A percentile compares a stretch with the other conserved stretches of the same genome.
phyloP scores from a whole-genome alignment of 371 early-diverging fungal species.

The Mucor indicus region DNA sequence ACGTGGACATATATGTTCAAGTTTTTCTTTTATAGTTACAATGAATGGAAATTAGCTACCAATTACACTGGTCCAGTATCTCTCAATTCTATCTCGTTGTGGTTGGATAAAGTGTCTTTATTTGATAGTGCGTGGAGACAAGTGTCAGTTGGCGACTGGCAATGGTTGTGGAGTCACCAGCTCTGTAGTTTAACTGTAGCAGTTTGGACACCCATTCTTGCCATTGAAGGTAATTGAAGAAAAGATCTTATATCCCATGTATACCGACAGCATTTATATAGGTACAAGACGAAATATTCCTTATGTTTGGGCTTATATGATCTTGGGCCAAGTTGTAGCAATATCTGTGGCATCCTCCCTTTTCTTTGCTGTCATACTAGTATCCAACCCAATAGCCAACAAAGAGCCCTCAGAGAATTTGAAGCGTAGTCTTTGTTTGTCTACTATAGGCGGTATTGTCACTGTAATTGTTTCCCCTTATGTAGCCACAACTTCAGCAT shows the following conservation, averaged over 20 bases:
- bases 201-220: conserved; percentile 44
- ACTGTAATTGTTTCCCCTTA: conserved; percentile 30
- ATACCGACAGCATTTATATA: neutral
- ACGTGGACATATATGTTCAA: conserved; percentile 46
- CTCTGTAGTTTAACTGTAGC: conserved; percentile 35
- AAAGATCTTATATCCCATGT: neutral
- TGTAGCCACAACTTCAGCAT: conserved; percentile 12
- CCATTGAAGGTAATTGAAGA: conserved; percentile 35
- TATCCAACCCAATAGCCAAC: neutral
- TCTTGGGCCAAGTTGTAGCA: conserved; percentile 42
- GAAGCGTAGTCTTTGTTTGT: neutral
- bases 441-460: conserved; percentile 15
- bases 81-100: conserved; percentile 30
- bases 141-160: conserved; percentile 30
- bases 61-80: neutral
- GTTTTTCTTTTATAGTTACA: conserved; percentile 32
- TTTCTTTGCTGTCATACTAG: conserved; percentile 33
- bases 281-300: conserved; percentile 33
- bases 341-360: conserved; percentile 34
- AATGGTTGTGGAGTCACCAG: conserved; percentile 47
- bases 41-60: conserved; percentile 10
- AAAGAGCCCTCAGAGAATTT: neutral
- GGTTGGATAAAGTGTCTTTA: conserved; percentile 35
- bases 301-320: conserved; percentile 39
- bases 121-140: conserved; percentile 43